Base-by-base conservation (phyloP, 2,329 filamentous ascomycete species). In the Cordyceps fumosorosea region DNA sequence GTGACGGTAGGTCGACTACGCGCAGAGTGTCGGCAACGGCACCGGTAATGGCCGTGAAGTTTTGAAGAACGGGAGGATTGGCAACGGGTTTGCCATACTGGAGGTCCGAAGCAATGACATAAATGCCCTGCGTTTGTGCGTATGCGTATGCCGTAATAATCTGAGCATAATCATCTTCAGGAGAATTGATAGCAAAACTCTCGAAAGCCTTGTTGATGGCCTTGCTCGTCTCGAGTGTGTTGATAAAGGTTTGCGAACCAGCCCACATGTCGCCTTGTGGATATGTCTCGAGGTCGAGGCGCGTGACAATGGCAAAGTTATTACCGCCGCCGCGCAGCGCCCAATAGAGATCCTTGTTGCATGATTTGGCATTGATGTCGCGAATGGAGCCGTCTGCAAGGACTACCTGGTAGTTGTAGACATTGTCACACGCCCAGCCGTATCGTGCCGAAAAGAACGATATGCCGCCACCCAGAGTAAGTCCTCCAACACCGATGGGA, bases 281-380 rank as follows among this genome's bases (percentile, higher is more conserved):
- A 52, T 75, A 72, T 0, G 76, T 75, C 14, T 69, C 69, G 16
- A 81, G 67, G 24, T 77, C 74, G 69, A 85, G 77, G 11, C 79
- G 79, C 11, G 78, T 74, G 5, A 86, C 80, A 4, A 86, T 74
- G n/a, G 79, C 84, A 64, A 82, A 86, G 53, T 79, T 85, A 40
- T 81, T 82, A 2, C 82, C 81, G 1, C 83, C 81, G 20, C 82
- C 82, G 44, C 76, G 74, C 1, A 85, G 74, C 2, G 82, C 84
- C 80, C 82, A 85, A 71, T 81, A 85, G 1, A 87, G 73, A 60
- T 85, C 82, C 0, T 74, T 62, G 37, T 54, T 52, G 62, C 84
- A 75, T 22, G 78, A 65, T 2, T 71, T 69, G 3, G 69, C 70
- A 6, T 72, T 77, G 3, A 78, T 81, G 2, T 71, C 75, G 1